phyloP scores from a whole-genome alignment of 495 filamentous ascomycete species.

The Coniosporium apollinis region DNA sequence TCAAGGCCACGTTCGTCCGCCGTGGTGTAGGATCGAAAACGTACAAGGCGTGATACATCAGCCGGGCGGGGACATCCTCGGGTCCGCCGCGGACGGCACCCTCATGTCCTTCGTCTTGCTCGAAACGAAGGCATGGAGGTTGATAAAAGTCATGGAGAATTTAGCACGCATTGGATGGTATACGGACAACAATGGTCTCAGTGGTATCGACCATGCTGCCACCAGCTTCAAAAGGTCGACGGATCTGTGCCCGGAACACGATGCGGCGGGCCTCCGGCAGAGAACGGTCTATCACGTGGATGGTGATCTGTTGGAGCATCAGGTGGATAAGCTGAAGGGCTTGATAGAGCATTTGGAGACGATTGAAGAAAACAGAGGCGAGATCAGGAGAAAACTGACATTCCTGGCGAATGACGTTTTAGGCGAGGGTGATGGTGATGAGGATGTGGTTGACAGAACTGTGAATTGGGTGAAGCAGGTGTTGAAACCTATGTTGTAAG shows the following conservation, averaged over 20 bases:
- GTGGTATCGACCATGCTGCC: constrained; percentile 5
- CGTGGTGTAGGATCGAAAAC: constrained; percentile 11
- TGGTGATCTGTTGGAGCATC: constrained; percentile 9
- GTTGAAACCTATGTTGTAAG: not conserved
- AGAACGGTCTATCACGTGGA: constrained; percentile 9
- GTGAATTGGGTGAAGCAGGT: not conserved
- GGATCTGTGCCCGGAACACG: constrained; percentile 1
- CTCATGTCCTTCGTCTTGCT: constrained; percentile 19
- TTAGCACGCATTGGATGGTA: no score
- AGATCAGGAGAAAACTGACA: not conserved
- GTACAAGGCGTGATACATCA: constrained; percentile 12
- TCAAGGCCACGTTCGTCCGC: constrained; percentile 15
- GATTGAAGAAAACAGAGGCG: not conserved
- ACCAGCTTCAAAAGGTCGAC: constrained; percentile 1
- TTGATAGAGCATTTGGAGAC: not conserved
- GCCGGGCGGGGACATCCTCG: constrained; percentile 21
- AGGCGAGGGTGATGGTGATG: not conserved
- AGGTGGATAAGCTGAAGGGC: constrained; percentile 3
- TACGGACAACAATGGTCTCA: no score
- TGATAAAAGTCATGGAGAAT: constrained; percentile 13
- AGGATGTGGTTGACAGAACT: not conserved
- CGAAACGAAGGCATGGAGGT: constrained; percentile 5
- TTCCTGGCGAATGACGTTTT: not conserved
- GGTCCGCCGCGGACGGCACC: constrained; percentile 19
- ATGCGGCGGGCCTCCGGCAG: constrained; percentile 1